Evolutionary conservation across 2,329 filamentous ascomycete species (phyloP).

Genomic region (Zasmidium cellare): DNA sequence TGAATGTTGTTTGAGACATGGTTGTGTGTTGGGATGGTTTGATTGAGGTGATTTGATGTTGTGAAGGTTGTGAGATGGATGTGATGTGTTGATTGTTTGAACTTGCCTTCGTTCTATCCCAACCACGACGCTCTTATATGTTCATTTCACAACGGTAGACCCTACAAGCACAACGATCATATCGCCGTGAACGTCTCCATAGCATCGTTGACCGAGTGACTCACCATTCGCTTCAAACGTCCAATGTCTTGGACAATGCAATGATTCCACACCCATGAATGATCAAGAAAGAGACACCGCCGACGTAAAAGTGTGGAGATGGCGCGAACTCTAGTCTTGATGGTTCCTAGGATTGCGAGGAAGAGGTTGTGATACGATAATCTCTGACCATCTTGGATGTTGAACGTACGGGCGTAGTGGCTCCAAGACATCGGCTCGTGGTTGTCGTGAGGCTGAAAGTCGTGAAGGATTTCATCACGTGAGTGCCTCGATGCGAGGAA

Average conservation of each 20-base stretch:
- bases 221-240: not conserved
- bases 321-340: not conserved
- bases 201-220: not conserved
- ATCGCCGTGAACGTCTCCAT: too few relatives aligned
- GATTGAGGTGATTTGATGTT: not conserved
- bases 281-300: not conserved
- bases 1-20: not conserved
- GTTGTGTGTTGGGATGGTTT: not conserved
- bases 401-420: not conserved
- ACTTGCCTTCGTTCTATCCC: not conserved
- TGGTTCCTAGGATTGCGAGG: not conserved
- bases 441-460: not conserved
- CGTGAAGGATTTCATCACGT: not conserved
- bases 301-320: too few relatives aligned
- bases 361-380: not conserved
- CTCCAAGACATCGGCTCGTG: not conserved
- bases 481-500: not conserved
- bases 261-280: not conserved
- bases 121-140: not conserved
- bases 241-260: not conserved
- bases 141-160: not conserved
- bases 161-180: too few relatives aligned
- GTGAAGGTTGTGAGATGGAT: not conserved
- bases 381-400: not conserved
- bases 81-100: not conserved